Evolutionary conservation across 331 rosid species (phyloP), one percentile per base, ranked within the genome.

Genomic region (Rosa hybrid): DNA sequence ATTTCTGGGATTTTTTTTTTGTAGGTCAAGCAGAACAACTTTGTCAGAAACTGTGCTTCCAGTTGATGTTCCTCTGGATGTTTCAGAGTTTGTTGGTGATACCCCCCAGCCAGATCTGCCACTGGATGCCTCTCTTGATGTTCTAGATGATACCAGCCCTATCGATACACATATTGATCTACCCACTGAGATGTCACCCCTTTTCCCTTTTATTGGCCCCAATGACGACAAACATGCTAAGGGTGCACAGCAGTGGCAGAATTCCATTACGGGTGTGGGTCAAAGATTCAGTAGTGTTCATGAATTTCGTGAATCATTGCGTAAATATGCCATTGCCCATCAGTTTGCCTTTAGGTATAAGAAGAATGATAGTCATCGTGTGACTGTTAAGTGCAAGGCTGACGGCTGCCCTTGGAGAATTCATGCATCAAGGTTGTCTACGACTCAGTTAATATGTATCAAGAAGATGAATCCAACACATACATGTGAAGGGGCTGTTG

Each of bases 341-440:
- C 97, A 92, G 79, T 94, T 94, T 80, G 98, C 98, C 25, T 94
- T 94, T 84, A 89, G 84, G 84, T 94, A 94, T 88, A 92, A 94
- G 87, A 94, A 94, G 87, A 94, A 94, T 80, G 98, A 94, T 81
- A 94, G 97, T 85, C 98, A 94, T 80, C 98, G 98, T 4, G 98
- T 94, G 78, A 94, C 98, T 57, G 98, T 94, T 80, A 94, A 92
- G 89, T 94, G 98, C 87, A 94, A 94, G 85, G 94, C 96, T 17
- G 98, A 94, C 78, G 96, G 96, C 73, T 94, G 98, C 79, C 97
- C 93, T 39, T 94, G 98, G 98, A 91, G 98, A 88, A 94, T 94
- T 81, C 98, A 94, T 81, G 98, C 98, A 38, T 94, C 98, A 11
- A 92, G 98, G 89, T 80, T 94, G 82, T 94, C 98, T 18, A 92